phyloP scores from a whole-genome alignment of 2,329 filamentous ascomycete species.

The Colletotrichum tanaceti region DNA sequence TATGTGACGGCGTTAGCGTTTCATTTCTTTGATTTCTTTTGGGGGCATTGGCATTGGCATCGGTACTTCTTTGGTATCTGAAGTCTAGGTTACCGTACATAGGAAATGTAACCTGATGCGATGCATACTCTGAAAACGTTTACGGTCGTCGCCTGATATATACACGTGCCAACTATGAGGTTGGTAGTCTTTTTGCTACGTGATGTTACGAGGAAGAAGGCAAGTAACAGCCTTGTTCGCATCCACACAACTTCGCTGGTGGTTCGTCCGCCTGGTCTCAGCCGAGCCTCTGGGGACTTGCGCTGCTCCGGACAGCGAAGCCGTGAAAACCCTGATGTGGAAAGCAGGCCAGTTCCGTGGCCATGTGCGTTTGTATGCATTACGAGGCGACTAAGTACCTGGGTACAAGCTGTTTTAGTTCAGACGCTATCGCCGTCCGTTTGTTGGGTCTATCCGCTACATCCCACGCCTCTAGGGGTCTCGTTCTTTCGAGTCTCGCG shows the following conservation, averaged over 20 bases:
- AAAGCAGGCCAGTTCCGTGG: constrained; percentile 16
- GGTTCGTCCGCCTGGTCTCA: not conserved
- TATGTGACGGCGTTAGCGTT: constrained; percentile 31
- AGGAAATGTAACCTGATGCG: constrained; percentile 31
- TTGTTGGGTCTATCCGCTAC: too few relatives aligned
- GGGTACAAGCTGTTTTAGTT: constrained; percentile 55
- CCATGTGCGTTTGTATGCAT: constrained; percentile 43
- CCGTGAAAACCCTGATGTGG: not conserved
- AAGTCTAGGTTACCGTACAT: constrained; percentile 34
- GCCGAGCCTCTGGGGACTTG: not conserved
- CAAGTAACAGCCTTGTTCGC: not conserved
- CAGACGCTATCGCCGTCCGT: not conserved
- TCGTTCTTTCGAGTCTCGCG: not conserved
- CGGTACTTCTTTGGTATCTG: constrained; percentile 11
- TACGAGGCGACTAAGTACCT: constrained; percentile 52
- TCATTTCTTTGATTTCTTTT: not conserved
- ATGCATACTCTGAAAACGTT: not conserved
- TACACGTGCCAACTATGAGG: too few relatives aligned
- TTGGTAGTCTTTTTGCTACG: not conserved
- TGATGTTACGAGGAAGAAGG: not conserved
- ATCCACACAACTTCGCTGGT: not conserved
- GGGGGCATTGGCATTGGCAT: constrained; percentile 32
- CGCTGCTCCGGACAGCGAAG: not conserved
- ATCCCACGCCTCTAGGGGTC: not conserved
- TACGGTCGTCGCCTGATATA: too few relatives aligned